phyloP scores from a whole-genome alignment of 345 rosid species.

The Rhizophora apiculata region DNA sequence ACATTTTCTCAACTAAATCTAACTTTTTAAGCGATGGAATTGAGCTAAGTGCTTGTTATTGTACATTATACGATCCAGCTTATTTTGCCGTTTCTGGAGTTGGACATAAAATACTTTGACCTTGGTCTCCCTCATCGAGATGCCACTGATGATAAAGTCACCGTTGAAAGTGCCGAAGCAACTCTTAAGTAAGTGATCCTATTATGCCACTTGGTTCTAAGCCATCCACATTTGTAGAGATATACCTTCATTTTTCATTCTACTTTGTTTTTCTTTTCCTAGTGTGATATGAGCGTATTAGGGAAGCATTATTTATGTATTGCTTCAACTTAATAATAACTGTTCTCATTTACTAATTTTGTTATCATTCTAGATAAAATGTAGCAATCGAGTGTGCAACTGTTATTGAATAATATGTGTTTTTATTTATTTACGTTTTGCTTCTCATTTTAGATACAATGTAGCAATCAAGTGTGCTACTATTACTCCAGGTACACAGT shows the following conservation, averaged over 20 bases:
- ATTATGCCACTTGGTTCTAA: neutral
- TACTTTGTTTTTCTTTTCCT: neutral
- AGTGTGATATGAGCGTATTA: neutral
- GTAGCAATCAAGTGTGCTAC: slow-evolving; percentile 99
- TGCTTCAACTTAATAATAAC: too few relatives aligned
- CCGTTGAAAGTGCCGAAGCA: slow-evolving; percentile 64
- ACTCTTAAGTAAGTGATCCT: slow-evolving; percentile 53
- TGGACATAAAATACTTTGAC: slow-evolving; percentile 71
- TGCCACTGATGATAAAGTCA: slow-evolving; percentile 64
- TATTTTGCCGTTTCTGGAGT: slow-evolving; percentile 71
- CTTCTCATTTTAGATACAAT: slow-evolving; percentile 57
- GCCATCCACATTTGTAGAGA: too few relatives aligned
- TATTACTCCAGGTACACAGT: slow-evolving; percentile 78
- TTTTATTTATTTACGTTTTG: neutral
- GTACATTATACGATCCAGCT: slow-evolving; percentile 42
- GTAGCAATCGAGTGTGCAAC: slow-evolving; percentile 24
- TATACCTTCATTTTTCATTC: neutral
- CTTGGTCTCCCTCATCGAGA: slow-evolving; percentile 64
- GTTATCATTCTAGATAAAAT: slow-evolving; percentile 11
- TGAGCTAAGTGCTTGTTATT: slow-evolving; percentile 1
- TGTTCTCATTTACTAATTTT: too few relatives aligned
- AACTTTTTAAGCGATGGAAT: neutral
- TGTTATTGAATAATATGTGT: neutral
- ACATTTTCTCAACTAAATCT: neutral
- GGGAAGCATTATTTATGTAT: neutral